A percentile compares a stretch with the other conserved stretches of the same genome.
Evolutionary conservation across 108 stramenopile genomes (phyloP).

Genomic region (Cyclostephanos invisitatus): DNA sequence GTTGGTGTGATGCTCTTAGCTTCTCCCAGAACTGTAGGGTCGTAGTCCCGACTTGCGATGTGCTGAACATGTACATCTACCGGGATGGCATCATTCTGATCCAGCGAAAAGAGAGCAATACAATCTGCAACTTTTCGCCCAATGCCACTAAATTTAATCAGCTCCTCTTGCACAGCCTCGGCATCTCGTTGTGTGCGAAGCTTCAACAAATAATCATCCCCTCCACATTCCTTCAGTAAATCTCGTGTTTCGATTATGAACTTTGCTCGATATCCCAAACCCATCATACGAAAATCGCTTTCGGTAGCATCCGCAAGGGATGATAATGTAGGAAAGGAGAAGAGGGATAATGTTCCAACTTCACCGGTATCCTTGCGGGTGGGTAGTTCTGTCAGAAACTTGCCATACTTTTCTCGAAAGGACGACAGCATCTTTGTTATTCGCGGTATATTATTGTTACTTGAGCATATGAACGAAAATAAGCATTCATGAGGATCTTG

Average conservation of each 20-base stretch:
- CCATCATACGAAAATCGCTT: conserved; percentile 73
- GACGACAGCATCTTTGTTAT: conserved; percentile 90
- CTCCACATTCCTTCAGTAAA: conserved; percentile 58
- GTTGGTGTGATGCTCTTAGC: conserved; percentile 92
- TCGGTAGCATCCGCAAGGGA: conserved; percentile 59
- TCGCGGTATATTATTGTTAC: conserved; percentile 98
- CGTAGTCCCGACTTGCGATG: conserved; percentile 92
- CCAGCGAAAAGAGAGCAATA: conserved; percentile 95
- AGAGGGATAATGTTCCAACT: conserved; percentile 39
- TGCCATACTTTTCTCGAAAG: conserved; percentile 80
- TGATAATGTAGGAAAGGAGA: conserved; percentile 86
- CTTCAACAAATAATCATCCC: conserved; percentile 62
- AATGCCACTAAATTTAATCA: conserved; percentile 84
- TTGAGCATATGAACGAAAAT: conserved; percentile 95
- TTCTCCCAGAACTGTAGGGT: conserved; percentile 49
- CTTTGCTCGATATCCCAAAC: conserved; percentile 95
- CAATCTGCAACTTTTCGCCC: conserved; percentile 99
- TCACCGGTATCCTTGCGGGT: conserved; percentile 12
- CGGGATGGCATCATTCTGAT: conserved; percentile 87
- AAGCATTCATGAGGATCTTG: conserved; percentile 98
- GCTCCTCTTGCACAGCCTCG: conserved; percentile 61
- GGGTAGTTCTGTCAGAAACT: conserved; percentile 56
- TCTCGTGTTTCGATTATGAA: conserved; percentile 84
- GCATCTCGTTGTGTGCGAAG: conserved; percentile 45
- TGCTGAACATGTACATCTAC: conserved; percentile 98